Base-by-base conservation (phyloP, 2,329 filamentous ascomycete genomes). In the Penicillium italicum region DNA sequence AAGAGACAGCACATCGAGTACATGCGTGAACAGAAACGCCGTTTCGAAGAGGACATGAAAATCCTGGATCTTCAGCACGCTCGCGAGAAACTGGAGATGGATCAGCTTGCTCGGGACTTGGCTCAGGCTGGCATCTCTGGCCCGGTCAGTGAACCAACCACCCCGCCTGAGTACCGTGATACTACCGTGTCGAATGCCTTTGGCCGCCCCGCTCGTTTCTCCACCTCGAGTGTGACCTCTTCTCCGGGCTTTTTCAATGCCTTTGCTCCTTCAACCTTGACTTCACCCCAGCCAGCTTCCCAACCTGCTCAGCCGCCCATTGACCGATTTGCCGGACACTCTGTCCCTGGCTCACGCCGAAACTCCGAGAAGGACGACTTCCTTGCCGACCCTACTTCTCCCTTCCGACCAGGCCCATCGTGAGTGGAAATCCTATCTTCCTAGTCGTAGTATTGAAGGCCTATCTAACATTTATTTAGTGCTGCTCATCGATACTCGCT, bases 111-210 rank as follows among this genome's bases (percentile, higher is more conserved):
- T 67, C 87, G 91, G 65, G 89, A 94, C 64, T 81, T 95, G 55
- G 80, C 80, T 40, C 79, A 83, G 61, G 80, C 81, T 56, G 74
- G 74, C 30, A 62, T 78, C 43, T 80, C 85, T 58, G 89, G 89
- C 51, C 89, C 92, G 67, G 90, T 95, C 71, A 96, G 90, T 65
- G 93, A 97, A 76, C 94, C 94, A 16, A 97, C 94, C 2, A 99
- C 94, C 22, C 94, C 94, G 22, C 94, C 94, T 31, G 94, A 97
- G 73, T 93, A 94, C 73, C 87, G 86, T 65, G 91, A 96, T 62
- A 85, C 84, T 59, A 87, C 87, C 41, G 93, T 96, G 67, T 86
- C 89, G 53, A 86, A 85, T 67, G 85, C 89, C 63, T 89, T 94
- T 70, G 91, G 90, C 53, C 85, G 91, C 40, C 89, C 91, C 41